A percentile compares a stretch with the other conserved stretches of the same genome.
phyloP scores from a whole-genome alignment of 2,329 filamentous ascomycete species.

The Curvularia eragrostidis region DNA sequence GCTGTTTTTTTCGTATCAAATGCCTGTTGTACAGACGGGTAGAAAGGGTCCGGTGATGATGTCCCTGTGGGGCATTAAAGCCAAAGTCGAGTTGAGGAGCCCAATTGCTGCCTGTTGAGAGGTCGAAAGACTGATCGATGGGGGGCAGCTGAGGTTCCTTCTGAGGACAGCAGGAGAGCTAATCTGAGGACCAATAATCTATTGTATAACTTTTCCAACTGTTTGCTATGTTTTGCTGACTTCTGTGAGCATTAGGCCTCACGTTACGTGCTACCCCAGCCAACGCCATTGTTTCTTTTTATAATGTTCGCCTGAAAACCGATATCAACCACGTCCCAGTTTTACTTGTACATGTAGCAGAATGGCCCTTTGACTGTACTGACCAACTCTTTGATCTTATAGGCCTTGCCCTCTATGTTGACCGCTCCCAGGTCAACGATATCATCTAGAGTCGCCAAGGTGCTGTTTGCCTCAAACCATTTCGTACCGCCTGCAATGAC shows the following conservation, averaged over 20 bases:
- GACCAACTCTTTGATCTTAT: constrained; percentile 53
- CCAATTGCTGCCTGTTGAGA: constrained; percentile 24
- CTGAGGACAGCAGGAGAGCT: constrained; percentile 47
- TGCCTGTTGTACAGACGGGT: constrained; percentile 22
- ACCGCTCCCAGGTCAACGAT: constrained; percentile 51
- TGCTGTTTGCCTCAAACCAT: constrained; percentile 47
- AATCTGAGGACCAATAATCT: constrained; percentile 43
- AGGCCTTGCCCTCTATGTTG: constrained; percentile 42
- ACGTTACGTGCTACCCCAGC: neutral
- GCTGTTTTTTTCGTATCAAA: constrained; percentile 13
- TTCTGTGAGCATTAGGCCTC: neutral
- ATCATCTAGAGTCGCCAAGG: constrained; percentile 34
- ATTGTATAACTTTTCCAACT: constrained; percentile 3
- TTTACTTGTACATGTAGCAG: constrained; percentile 55
- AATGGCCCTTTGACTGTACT: constrained; percentile 57
- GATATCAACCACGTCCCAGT: neutral
- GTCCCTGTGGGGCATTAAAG: constrained; percentile 43
- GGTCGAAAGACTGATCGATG: constrained; percentile 19
- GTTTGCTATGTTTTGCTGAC: constrained; percentile 2
- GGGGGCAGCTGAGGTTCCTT: constrained; percentile 31
- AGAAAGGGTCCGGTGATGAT: constrained; percentile 44
- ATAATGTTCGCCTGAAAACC: neutral
- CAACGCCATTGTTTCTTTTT: neutral
- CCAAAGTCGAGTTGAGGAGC: constrained; percentile 45
- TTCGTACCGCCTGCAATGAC: constrained; percentile 53